Conservation (phyloP, 139 green algal genomes). For the Desmodesmus armatus region DNA sequence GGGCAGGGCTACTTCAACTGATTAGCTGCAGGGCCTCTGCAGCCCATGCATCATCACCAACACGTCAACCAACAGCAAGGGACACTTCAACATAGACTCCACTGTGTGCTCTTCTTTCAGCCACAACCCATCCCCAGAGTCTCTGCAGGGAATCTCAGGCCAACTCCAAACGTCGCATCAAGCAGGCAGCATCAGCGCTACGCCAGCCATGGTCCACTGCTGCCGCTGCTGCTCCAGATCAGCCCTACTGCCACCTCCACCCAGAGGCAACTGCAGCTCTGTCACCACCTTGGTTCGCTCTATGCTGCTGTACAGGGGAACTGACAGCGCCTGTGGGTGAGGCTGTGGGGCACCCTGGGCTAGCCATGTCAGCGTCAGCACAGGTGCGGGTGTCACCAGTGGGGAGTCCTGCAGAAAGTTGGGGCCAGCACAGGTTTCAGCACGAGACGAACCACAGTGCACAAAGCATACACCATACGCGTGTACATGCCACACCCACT, state of each 20-base stretch:
- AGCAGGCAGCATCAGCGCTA: conserved; percentile 58
- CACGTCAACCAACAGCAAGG: no score
- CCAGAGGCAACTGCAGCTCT: conserved; percentile 70
- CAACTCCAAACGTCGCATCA: conserved; percentile 38
- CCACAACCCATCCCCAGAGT: no score
- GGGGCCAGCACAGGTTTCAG: no score
- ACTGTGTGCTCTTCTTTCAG: no score
- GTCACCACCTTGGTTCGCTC: conserved; percentile 52
- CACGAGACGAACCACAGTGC: no score
- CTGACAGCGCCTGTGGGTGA: conserved; percentile 46
- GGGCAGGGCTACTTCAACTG: no score
- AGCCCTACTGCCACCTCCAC: conserved; percentile 12
- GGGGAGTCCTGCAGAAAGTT: conserved; percentile 58
- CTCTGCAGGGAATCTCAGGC: no score
- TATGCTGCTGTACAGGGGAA: conserved; percentile 59
- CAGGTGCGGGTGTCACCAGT: conserved; percentile 41
- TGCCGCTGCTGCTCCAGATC: conserved; percentile 41
- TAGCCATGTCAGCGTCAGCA: conserved; percentile 4
- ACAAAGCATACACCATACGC: no score
- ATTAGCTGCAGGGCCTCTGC: no score
- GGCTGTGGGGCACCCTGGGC: not conserved
- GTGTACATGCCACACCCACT: no score
- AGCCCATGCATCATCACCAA: no score
- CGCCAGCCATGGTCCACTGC: conserved; percentile 56
- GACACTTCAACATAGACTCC: no score